These are phyloP conservation scores for Ophiostoma sp. DNA, from an alignment of 2,329 filamentous ascomycete genomes.

Conservation along the genomic window DNA sequence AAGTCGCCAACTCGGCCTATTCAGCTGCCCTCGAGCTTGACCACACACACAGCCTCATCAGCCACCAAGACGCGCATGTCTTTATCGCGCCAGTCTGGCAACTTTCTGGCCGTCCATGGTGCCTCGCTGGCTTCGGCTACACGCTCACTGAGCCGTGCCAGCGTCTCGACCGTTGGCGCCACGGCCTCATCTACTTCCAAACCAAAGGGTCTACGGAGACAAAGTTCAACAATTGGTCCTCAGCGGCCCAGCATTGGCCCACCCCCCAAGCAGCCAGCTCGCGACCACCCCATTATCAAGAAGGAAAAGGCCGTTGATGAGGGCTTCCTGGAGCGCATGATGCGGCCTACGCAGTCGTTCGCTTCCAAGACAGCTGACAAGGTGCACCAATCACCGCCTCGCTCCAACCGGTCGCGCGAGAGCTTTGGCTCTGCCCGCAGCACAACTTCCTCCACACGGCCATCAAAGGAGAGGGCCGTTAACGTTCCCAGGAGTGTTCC, in stretches of 20 bases:
- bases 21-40: constrained; percentile 61
- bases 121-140: constrained; percentile 29
- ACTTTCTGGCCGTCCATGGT: constrained; percentile 33
- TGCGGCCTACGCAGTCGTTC: constrained; percentile 66
- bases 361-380: constrained; percentile 65
- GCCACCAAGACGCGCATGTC: constrained; percentile 54
- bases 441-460: not conserved
- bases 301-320: constrained; percentile 58
- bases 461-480: not conserved
- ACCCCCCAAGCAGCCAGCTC: constrained; percentile 53
- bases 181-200: constrained; percentile 30
- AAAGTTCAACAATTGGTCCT: constrained; percentile 43
- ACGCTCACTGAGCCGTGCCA: constrained; percentile 46
- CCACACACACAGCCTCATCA: constrained; percentile 64
- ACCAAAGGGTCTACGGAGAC: constrained; percentile 37
- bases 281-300: constrained; percentile 44
- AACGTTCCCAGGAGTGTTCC: not conserved
- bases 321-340: constrained; percentile 74
- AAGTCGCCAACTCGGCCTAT: constrained; percentile 66
- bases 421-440: constrained; percentile 10
- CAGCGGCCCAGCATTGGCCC: constrained; percentile 52
- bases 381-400: constrained; percentile 43
- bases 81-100: constrained; percentile 38
- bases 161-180: constrained; percentile 33
- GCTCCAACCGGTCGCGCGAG: constrained; percentile 13